Percentiles rank a stretch among this genome's conserved stretches.
Conservation (phyloP, 306 rosid genomes). For the Vigna hirtella region DNA sequence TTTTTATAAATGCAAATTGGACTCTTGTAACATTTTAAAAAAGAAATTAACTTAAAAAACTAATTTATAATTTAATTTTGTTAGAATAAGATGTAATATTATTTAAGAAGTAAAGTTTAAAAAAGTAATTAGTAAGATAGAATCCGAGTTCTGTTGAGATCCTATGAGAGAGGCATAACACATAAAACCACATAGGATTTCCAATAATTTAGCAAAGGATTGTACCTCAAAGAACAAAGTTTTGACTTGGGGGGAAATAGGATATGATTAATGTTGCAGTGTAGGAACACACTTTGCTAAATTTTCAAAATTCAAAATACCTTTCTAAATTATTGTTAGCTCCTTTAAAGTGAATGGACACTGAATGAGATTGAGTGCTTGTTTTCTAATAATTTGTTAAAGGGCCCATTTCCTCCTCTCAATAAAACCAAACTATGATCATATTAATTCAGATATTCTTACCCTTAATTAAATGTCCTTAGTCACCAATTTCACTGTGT, state of each 20-base stretch:
- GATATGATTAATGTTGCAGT: constrained; percentile 42
- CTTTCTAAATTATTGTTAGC: constrained; percentile 41
- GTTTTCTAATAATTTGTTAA: constrained; percentile 58
- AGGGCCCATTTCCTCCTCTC: constrained; percentile 43
- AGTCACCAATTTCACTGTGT: background rate
- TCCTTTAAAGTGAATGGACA: constrained; percentile 53
- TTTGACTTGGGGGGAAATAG: constrained; percentile 44
- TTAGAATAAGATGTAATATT: too few species aligned
- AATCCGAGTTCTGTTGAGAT: too few species aligned
- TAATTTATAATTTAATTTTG: too few species aligned
- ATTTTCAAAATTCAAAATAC: background rate
- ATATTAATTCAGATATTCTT: constrained; percentile 1
- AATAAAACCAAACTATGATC: constrained; percentile 13
- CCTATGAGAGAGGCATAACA: background rate
- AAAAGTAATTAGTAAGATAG: too few species aligned
- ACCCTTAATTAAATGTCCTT: background rate
- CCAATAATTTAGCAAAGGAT: constrained; percentile 27
- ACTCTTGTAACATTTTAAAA: too few species aligned
- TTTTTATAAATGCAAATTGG: too few species aligned
- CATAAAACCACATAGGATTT: constrained; percentile 6
- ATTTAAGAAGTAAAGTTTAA: too few species aligned
- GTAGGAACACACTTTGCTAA: constrained; percentile 26
- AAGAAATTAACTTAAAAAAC: too few species aligned
- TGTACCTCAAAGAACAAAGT: constrained; percentile 36
- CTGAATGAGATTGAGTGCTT: constrained; percentile 71